phyloP scores from a whole-genome alignment of 2,329 filamentous ascomycete genomes.

The Exophiala lecanii-corni region DNA sequence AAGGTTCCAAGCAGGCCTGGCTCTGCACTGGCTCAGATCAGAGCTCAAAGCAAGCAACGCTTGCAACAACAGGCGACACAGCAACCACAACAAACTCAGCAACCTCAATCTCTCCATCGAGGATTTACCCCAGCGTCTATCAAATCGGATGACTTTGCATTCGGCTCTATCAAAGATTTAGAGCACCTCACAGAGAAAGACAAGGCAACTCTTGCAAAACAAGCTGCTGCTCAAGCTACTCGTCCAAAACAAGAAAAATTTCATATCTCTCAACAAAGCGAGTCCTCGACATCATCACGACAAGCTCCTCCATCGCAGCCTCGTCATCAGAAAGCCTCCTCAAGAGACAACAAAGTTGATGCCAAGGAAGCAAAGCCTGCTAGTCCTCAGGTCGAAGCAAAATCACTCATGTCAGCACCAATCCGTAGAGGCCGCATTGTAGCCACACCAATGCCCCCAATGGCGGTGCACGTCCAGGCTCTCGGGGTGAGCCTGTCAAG shows the following conservation, averaged over 20 bases:
- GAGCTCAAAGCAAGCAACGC: constrained; percentile 22
- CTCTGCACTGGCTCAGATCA: constrained; percentile 24
- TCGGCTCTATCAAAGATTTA: constrained; percentile 15
- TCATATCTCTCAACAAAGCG: constrained; percentile 3
- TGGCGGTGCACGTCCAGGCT: constrained; percentile 14
- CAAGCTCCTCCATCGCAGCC: constrained; percentile 1
- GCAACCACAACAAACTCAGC: not conserved
- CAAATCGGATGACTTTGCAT: constrained; percentile 17
- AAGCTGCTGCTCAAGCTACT: constrained; percentile 2
- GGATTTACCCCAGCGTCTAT: constrained; percentile 14
- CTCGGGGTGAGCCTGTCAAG: constrained; percentile 14
- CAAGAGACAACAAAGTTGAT: constrained; percentile 11
- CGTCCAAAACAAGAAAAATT: constrained; percentile 7
- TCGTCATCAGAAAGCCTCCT: constrained; percentile 7
- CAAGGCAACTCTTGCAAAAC: not conserved
- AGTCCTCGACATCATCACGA: constrained; percentile 5
- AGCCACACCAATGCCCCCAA: constrained; percentile 23
- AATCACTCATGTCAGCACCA: constrained; percentile 24
- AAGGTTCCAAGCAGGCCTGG: constrained; percentile 18
- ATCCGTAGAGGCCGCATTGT: constrained; percentile 26
- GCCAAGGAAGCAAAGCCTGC: constrained; percentile 7
- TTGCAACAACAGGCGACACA: constrained; percentile 8
- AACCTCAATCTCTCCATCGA: constrained; percentile 9
- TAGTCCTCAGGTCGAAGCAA: constrained; percentile 9
- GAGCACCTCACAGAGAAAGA: constrained; percentile 7